A percentile compares a stretch with the other conserved stretches of the same genome.
Conservation (phyloP, 805 yeast genomes). For the Saturnispora galanensis region DNA sequence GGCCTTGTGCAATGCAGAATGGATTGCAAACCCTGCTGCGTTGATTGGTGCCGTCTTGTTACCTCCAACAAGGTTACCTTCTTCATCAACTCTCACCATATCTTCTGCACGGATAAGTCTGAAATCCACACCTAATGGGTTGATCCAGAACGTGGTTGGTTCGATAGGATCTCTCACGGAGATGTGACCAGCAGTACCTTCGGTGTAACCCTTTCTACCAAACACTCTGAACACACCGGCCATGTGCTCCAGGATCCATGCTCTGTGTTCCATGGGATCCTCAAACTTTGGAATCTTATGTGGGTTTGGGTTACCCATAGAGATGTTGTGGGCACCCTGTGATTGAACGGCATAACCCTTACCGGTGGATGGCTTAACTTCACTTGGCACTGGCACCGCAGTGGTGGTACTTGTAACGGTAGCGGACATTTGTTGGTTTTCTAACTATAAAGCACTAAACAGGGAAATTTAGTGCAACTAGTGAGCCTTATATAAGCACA, state of each 20-base stretch:
- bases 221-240: constrained; percentile 80
- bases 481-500: too few relatives aligned
- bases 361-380: constrained; percentile 24
- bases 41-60: constrained; percentile 36
- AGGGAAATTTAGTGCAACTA: too few relatives aligned
- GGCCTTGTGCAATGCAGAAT: constrained; percentile 55
- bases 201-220: constrained; percentile 66
- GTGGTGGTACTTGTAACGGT: constrained; percentile 1
- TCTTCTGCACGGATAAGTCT: constrained; percentile 48
- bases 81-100: constrained; percentile 53
- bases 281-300: constrained; percentile 43
- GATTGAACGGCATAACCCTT: constrained; percentile 34
- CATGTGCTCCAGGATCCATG: constrained; percentile 58
- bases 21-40: constrained; percentile 64
- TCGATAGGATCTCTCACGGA: constrained; percentile 77
- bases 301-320: constrained; percentile 45
- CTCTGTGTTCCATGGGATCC: constrained; percentile 39
- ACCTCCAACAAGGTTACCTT: constrained; percentile 57
- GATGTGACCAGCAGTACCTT: constrained; percentile 81
- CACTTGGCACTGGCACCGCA: constrained; percentile 17
- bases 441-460: too few relatives aligned
- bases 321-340: constrained; percentile 52
- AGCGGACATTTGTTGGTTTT: constrained; percentile 1
- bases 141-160: constrained; percentile 79
- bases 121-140: constrained; percentile 78